Percentiles rank a stretch among this genome's conserved stretches.
phyloP scores from a whole-genome alignment of 1,284 basidiomycete genomes.

The Kwoniella shivajii region DNA sequence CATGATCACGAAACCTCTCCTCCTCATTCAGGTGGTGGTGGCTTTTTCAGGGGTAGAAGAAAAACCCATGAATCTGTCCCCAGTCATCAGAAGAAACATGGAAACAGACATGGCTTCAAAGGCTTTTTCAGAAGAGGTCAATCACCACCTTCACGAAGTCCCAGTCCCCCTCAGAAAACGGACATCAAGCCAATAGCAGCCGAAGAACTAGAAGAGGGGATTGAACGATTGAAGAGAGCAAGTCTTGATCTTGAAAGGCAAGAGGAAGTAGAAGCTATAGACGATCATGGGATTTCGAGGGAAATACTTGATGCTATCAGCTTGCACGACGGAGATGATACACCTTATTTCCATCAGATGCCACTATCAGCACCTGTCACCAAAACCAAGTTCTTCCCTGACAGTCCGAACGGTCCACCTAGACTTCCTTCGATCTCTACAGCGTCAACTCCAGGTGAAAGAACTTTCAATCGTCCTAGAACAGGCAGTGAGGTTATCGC shows the following conservation, averaged over 20 bases:
- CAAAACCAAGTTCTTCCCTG: slow-evolving; percentile 46
- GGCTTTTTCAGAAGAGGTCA: slow-evolving; percentile 45
- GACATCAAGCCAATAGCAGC: slow-evolving; percentile 31
- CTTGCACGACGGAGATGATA: slow-evolving; percentile 4
- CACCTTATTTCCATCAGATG: neutral
- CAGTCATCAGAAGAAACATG: slow-evolving; percentile 17
- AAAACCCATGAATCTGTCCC: slow-evolving; percentile 1
- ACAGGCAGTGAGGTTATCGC: slow-evolving; percentile 44
- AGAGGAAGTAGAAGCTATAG: slow-evolving; percentile 8
- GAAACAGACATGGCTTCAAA: slow-evolving; percentile 37
- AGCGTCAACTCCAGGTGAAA: slow-evolving; percentile 4
- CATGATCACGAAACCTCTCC: slow-evolving; percentile 10
- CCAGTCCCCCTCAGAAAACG: slow-evolving; percentile 38
- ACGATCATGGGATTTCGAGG: neutral
- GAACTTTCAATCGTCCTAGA: slow-evolving; percentile 18
- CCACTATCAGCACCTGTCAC: slow-evolving; percentile 41
- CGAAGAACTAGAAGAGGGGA: slow-evolving; percentile 46
- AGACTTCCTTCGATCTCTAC: slow-evolving; percentile 2
- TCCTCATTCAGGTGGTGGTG: slow-evolving; percentile 9
- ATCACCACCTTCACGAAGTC: slow-evolving; percentile 48
- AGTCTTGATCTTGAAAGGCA: slow-evolving; percentile 42
- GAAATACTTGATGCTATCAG: slow-evolving; percentile 1
- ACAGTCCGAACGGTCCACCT: slow-evolving; percentile 6
- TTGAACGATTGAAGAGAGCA: slow-evolving; percentile 45
- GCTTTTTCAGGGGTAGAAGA: slow-evolving; percentile 22